Percentiles rank a stretch among this genome's conserved stretches.
phyloP scores from a whole-genome alignment of 345 rosid species.

The Eucalyptus polybractea region DNA sequence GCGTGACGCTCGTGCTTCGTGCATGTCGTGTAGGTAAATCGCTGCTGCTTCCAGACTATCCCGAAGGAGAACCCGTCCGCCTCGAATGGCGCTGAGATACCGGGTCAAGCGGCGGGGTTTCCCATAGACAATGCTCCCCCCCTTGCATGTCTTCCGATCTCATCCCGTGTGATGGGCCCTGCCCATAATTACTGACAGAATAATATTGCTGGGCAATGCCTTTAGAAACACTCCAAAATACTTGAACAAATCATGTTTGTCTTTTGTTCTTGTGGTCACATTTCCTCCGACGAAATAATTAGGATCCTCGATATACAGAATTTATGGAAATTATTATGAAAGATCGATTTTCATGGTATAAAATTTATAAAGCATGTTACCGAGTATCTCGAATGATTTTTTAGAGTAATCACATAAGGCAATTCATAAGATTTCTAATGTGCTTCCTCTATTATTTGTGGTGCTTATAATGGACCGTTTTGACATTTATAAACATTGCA shows the following conservation, averaged over 20 bases:
- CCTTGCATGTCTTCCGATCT: not conserved
- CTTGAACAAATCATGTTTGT: not conserved
- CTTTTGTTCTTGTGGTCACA: not conserved
- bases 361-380: no score
- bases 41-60: not conserved
- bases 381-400: not conserved
- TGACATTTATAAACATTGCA: no score
- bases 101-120: not conserved
- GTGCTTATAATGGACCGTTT: no score
- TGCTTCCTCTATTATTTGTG: no score
- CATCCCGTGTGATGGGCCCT: not conserved
- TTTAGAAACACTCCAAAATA: not conserved
- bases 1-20: rapidly evolving
- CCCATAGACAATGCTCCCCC: not conserved
- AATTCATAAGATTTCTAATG: no score
- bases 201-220: not conserved
- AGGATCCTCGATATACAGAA: not conserved
- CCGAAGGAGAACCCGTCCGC: not conserved
- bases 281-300: not conserved
- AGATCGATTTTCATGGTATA: no score
- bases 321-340: no score
- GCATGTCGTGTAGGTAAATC: not conserved
- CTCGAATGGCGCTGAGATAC: not conserved
- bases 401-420: no score
- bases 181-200: not conserved